These are phyloP conservation scores for Alternaria dauci DNA, from an alignment of 2,329 filamentous ascomycete genomes.

Conservation along the genomic window DNA sequence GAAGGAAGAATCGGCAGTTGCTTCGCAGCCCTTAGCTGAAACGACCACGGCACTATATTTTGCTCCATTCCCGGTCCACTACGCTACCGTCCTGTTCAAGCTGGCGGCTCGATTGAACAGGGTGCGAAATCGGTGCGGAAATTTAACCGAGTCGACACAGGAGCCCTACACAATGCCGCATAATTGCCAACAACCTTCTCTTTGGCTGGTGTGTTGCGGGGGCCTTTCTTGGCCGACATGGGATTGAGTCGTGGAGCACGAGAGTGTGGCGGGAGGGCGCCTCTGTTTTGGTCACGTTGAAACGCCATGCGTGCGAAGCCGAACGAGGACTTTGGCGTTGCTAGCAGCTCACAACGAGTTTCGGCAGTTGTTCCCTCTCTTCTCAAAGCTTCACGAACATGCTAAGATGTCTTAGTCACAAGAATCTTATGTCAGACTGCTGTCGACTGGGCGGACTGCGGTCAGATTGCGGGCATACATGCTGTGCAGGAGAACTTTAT, in stretches of 20 bases:
- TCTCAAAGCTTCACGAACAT: neutral
- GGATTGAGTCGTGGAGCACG: constrained; percentile 28
- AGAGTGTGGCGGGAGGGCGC: constrained; percentile 29
- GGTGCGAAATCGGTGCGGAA: constrained; percentile 21
- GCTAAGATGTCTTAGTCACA: neutral
- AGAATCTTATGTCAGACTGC: neutral
- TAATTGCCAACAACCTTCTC: constrained; percentile 26
- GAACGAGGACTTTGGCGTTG: constrained; percentile 14
- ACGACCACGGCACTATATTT: constrained; percentile 26
- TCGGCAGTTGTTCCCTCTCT: constrained; percentile 22
- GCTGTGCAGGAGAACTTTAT: constrained; percentile 12
- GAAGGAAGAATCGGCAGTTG: constrained; percentile 42
- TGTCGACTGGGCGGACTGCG: neutral
- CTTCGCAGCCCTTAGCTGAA: constrained; percentile 20
- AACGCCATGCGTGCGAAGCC: constrained; percentile 31
- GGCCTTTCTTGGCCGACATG: constrained; percentile 42
- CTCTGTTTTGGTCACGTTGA: constrained; percentile 24
- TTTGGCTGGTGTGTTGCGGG: constrained; percentile 38
- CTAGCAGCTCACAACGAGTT: constrained; percentile 7
- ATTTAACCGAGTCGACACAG: constrained; percentile 40
- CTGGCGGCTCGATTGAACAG: constrained; percentile 29
- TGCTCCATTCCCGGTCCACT: constrained; percentile 26
- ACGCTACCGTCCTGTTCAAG: constrained; percentile 23
- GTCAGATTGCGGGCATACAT: constrained; percentile 12
- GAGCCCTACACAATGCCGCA: constrained; percentile 20